Percentiles rank a stretch among this genome's conserved stretches.
Conservation (phyloP, 2,329 filamentous ascomycete species). For the Gnomoniopsis smithogilvyi region DNA sequence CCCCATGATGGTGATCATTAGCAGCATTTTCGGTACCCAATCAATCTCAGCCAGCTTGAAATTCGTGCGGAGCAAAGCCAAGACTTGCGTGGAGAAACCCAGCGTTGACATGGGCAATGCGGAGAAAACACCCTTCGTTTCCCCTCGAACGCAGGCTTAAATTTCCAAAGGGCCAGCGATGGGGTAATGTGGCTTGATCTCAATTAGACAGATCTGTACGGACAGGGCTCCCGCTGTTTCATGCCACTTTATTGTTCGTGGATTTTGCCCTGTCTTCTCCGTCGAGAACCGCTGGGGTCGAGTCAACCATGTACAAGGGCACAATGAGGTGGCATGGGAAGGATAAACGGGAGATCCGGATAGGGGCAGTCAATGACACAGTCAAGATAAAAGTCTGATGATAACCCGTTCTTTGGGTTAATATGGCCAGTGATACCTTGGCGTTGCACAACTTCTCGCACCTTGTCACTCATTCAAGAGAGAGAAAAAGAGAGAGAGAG, state of each 20-base stretch:
- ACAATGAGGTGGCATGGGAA: slow-evolving; percentile 1
- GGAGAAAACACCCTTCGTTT: too few species aligned
- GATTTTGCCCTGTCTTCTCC: not conserved
- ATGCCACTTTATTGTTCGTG: slow-evolving; percentile 6
- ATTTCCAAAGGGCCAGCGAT: too few species aligned
- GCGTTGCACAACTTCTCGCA: too few species aligned
- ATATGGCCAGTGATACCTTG: not conserved
- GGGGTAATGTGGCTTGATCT: too few species aligned
- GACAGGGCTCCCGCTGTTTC: not conserved
- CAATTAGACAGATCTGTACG: not conserved
- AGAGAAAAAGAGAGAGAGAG: not conserved
- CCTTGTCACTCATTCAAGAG: too few species aligned
- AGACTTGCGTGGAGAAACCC: too few species aligned
- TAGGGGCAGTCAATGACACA: not conserved
- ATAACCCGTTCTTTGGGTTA: not conserved
- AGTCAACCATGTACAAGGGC: not conserved
- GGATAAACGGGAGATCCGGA: not conserved
- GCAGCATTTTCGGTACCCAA: too few species aligned
- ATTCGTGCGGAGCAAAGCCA: too few species aligned
- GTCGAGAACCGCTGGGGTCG: not conserved
- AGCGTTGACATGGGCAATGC: too few species aligned
- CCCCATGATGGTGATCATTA: too few species aligned
- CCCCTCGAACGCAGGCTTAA: too few species aligned
- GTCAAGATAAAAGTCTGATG: not conserved
- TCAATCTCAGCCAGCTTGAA: too few species aligned